Base-by-base conservation (phyloP, 129 eudicot species). In the Tagetes erecta region DNA sequence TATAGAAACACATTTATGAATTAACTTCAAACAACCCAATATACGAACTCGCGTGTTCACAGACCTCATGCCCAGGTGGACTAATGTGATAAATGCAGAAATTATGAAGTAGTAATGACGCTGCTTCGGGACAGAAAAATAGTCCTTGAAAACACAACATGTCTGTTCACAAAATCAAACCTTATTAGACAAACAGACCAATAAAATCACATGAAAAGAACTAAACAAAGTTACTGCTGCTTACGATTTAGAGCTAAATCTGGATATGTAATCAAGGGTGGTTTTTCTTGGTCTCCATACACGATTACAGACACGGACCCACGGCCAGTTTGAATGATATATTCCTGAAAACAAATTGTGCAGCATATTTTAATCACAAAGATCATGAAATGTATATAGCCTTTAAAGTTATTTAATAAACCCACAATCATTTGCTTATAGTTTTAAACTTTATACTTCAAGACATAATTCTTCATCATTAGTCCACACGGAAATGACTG, bases 11-110 rank as follows among this genome's bases (percentile, higher is more conserved):
- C 11, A 12, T 63, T 14, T 63, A 38, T 1, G 5, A 38, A 64
- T 34, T 12, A 64, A 64, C 35, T 40, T 64, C 50, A 8, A 47
- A 42, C 44, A 60, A 40, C 33, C 50, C 36, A 10, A 77, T 63
- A 56, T 10, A 64, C 3, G 42, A 70, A 40, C 51, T 63, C 53
- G 69, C 58, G n/a, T 65, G 83, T 75, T 83, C 71, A 91, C 94
- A 74, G 75, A 95, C 99, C 99, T 95, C 99, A 52, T 91, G 99
- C 70, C 99, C 99, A 6, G 99, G 99, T 70, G 99, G 99, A 84
- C 92, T 91, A 71, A 95, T 95, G 76, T 95, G 99, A 87, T 95
- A 95, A 72, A 95, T 77, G 86, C 99, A 95, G 78, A 95, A 95
- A 81, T 95, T 91, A 76, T 95, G 99, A 37, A 95, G 96, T 78